phyloP scores from a whole-genome alignment of 139 green algal species.

The Closterium sp. region DNA sequence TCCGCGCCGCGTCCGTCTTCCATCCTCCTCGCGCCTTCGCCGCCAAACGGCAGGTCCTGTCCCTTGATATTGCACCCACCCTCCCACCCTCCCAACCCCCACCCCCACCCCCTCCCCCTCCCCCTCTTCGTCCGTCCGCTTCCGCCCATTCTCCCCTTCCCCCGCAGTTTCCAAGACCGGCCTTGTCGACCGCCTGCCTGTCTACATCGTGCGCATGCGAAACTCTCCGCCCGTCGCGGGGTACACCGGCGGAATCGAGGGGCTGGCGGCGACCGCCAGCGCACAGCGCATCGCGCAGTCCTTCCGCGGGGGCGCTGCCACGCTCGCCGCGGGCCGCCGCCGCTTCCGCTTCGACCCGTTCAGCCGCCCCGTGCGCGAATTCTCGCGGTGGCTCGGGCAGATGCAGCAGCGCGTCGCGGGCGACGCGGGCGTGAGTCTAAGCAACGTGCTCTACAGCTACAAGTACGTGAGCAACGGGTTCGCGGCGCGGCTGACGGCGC shows the following conservation, averaged over 20 bases:
- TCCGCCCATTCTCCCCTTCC: neutral
- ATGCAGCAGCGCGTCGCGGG: neutral
- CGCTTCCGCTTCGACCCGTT: neutral
- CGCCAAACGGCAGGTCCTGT: too few relatives aligned
- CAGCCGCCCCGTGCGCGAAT: neutral
- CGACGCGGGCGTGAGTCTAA: neutral
- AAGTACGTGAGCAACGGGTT: slow-evolving; percentile 6
- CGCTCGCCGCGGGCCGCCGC: too few relatives aligned
- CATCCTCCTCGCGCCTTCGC: too few relatives aligned
- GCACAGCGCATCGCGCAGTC: neutral
- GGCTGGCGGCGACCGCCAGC: neutral
- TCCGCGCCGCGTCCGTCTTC: too few relatives aligned
- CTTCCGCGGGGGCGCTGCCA: neutral
- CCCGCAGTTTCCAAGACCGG: neutral
- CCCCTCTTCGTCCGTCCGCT: neutral
- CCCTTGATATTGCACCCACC: too few relatives aligned
- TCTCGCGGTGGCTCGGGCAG: neutral
- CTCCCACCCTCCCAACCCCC: neutral
- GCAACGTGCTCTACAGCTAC: neutral
- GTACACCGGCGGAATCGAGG: neutral
- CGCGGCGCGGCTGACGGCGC: neutral
- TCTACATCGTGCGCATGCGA: neutral
- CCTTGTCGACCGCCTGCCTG: neutral
- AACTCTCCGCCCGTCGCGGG: neutral
- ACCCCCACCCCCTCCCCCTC: neutral